phyloP scores from a whole-genome alignment of 805 yeast species.

The Clavispora fructus region DNA sequence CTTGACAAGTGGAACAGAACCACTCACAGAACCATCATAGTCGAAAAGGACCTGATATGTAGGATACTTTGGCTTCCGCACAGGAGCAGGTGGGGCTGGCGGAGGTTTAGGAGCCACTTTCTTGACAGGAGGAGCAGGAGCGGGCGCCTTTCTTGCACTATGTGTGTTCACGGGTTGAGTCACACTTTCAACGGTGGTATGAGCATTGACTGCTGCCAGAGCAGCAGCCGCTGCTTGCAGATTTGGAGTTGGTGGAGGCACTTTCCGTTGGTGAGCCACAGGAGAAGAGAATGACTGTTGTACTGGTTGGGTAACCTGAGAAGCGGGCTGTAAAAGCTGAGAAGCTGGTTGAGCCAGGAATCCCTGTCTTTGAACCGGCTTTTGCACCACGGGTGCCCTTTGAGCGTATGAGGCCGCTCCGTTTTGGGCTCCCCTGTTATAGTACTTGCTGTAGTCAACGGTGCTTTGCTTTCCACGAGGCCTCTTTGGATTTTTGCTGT shows the following conservation, averaged over 20 bases:
- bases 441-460: constrained; percentile 41
- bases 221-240: not conserved
- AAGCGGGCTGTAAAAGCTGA: constrained; percentile 9
- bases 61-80: constrained; percentile 57
- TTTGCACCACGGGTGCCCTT: constrained; percentile 9
- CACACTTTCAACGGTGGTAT: not conserved
- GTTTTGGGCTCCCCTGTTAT: constrained; percentile 25
- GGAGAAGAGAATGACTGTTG: not conserved
- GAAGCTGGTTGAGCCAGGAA: constrained; percentile 5
- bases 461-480: constrained; percentile 53
- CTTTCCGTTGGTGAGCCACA: not conserved
- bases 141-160: constrained; percentile 25
- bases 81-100: constrained; percentile 63
- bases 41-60: constrained; percentile 83
- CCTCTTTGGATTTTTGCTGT: constrained; percentile 62
- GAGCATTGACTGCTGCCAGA: not conserved
- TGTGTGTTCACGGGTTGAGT: constrained; percentile 17
- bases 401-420: not conserved
- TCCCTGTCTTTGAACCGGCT: constrained; percentile 2
- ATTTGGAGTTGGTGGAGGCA: constrained; percentile 1
- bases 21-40: constrained; percentile 79
- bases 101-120: constrained; percentile 36
- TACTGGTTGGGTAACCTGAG: constrained; percentile 8
- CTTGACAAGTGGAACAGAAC: constrained; percentile 71
- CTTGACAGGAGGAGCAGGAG: constrained; percentile 61